Evolutionary conservation across 164 flowering plant species (phyloP).

Genomic region (Magnolia kwangsiensis): DNA sequence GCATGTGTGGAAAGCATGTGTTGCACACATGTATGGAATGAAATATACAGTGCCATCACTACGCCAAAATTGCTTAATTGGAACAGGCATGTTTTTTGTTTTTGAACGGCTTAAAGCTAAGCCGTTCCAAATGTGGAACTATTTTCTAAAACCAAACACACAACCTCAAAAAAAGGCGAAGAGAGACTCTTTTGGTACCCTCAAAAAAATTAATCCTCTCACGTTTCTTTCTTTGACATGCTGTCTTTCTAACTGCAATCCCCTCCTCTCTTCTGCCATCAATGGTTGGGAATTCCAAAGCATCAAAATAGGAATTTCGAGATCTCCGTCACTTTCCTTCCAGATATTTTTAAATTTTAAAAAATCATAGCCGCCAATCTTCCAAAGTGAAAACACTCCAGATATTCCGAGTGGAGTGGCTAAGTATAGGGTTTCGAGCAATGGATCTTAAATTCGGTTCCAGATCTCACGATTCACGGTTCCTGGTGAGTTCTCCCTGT

Average conservation of each 20-base stretch:
- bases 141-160: too few relatives aligned
- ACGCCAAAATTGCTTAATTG: too few relatives aligned
- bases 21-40: too few relatives aligned
- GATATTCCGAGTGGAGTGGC: background rate
- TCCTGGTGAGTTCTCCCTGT: conserved; percentile 8
- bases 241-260: conserved; percentile 4
- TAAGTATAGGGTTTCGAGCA: background rate
- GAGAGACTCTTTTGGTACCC: too few relatives aligned
- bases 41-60: too few relatives aligned
- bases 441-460: conserved; percentile 22
- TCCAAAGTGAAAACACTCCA: background rate
- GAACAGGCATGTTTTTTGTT: too few relatives aligned
- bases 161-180: too few relatives aligned
- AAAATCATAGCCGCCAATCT: background rate
- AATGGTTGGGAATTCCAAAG: background rate
- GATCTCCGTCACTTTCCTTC: background rate
- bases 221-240: background rate
- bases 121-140: too few relatives aligned
- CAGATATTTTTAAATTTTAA: background rate
- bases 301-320: background rate
- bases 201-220: too few relatives aligned
- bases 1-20: too few relatives aligned
- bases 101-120: too few relatives aligned
- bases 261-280: background rate
- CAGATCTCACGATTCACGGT: conserved; percentile 6